Conservation (phyloP, 2,329 filamentous ascomycete genomes). For the Atkinsonella hypoxylon region DNA sequence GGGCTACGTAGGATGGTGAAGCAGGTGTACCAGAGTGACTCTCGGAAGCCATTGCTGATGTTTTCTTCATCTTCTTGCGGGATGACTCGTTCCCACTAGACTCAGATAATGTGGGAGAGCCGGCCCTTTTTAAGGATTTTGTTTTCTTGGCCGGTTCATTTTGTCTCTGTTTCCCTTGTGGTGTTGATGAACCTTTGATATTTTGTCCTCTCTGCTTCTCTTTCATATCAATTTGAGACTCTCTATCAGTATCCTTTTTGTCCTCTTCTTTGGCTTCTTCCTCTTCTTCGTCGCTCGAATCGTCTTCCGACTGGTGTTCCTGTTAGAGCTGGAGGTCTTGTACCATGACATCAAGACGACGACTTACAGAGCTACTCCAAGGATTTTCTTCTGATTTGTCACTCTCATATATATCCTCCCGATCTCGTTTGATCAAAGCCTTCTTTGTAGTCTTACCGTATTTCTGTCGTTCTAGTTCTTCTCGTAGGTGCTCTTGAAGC, state of each 20-base stretch:
- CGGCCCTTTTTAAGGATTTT: constrained; percentile 66
- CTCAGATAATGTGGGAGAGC: constrained; percentile 79
- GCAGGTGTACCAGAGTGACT: constrained; percentile 46
- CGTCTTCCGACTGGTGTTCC: constrained; percentile 34
- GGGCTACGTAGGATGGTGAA: constrained; percentile 26
- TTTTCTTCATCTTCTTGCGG: constrained; percentile 65
- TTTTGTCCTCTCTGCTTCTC: constrained; percentile 43
- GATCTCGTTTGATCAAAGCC: constrained; percentile 71
- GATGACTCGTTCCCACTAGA: constrained; percentile 84
- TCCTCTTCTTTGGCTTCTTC: constrained; percentile 41
- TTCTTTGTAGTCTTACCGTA: constrained; percentile 70
- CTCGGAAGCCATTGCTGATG: constrained; percentile 33
- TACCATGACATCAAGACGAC: neutral
- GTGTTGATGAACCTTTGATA: constrained; percentile 55
- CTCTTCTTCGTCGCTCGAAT: constrained; percentile 24
- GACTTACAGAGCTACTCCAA: constrained; percentile 27
- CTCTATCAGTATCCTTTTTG: constrained; percentile 52
- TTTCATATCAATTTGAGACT: constrained; percentile 38
- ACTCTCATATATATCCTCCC: constrained; percentile 74
- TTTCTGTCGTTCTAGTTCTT: constrained; percentile 56
- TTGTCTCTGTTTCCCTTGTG: constrained; percentile 34
- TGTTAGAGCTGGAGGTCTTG: constrained; percentile 10
- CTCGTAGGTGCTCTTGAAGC: constrained; percentile 55
- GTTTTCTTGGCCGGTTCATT: constrained; percentile 33
- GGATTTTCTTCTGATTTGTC: constrained; percentile 40